Percentiles rank a stretch among this genome's conserved stretches.
These are phyloP conservation scores for Botrytis sinoallii DNA, from an alignment of 2,329 filamentous ascomycete genomes.

Conservation along the genomic window DNA sequence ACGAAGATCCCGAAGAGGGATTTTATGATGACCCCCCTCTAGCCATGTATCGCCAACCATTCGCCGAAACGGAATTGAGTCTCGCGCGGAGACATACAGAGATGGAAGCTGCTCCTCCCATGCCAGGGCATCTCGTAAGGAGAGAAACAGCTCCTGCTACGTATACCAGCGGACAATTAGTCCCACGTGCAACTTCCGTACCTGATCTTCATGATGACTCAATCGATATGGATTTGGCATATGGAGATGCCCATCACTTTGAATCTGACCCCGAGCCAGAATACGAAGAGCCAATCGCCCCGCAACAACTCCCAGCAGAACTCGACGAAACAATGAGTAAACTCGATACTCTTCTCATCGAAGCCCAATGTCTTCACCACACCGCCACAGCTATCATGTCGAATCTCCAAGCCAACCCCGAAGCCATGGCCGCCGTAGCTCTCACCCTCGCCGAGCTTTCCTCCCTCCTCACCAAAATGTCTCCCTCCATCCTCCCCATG, in stretches of 20 bases:
- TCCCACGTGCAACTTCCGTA: conserved; percentile 20
- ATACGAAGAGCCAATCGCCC: conserved; percentile 44
- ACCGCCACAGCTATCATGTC: conserved; percentile 79
- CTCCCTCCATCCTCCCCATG: conserved; percentile 70
- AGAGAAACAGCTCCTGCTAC: conserved; percentile 11
- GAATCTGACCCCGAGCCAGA: conserved; percentile 9
- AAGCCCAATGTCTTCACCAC: conserved; percentile 85
- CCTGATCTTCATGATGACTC: conserved; percentile 40
- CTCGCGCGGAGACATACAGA: conserved; percentile 31
- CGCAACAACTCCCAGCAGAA: conserved; percentile 50
- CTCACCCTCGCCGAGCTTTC: conserved; percentile 90
- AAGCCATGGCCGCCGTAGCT: conserved; percentile 90
- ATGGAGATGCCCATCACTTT: conserved; percentile 70
- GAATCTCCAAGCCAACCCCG: conserved; percentile 76
- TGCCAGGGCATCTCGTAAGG: conserved; percentile 4
- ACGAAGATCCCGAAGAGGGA: conserved; percentile 11
- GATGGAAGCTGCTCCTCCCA: conserved; percentile 15
- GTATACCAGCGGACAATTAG: neutral
- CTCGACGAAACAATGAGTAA: conserved; percentile 67
- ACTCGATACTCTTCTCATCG: conserved; percentile 75
- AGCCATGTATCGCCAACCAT: conserved; percentile 26
- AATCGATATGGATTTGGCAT: conserved; percentile 89
- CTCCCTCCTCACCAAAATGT: conserved; percentile 76
- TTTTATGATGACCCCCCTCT: conserved; percentile 4
- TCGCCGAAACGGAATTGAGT: conserved; percentile 24